Conservation (phyloP, 768 basidiomycete genomes). For the Chalciporus piperatus region DNA sequence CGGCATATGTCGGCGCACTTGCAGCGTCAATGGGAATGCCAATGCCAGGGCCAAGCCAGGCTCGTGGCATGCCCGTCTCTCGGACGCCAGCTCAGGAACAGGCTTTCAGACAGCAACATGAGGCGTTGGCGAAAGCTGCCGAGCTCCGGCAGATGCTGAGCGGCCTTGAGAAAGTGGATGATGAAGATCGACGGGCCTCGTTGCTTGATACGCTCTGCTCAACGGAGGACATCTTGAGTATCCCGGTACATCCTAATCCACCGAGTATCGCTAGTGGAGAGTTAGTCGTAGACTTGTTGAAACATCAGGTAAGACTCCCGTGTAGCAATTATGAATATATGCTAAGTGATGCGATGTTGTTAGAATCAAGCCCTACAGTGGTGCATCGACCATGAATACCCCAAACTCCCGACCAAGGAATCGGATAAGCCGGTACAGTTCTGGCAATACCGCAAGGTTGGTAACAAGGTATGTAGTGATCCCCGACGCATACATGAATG, state of each 20-base stretch:
- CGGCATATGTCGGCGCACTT: slow-evolving; percentile 14
- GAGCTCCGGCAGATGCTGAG: slow-evolving; percentile 66
- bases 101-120: slow-evolving; percentile 31
- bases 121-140: slow-evolving; percentile 54
- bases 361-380: slow-evolving; percentile 84
- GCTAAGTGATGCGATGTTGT: background rate
- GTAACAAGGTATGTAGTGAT: slow-evolving; percentile 45
- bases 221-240: slow-evolving; percentile 64
- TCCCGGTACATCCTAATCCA: slow-evolving; percentile 70
- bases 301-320: slow-evolving; percentile 62
- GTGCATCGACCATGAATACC: slow-evolving; percentile 82
- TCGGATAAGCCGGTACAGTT: slow-evolving; percentile 81
- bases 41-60: slow-evolving; percentile 21
- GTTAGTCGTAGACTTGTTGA: slow-evolving; percentile 69
- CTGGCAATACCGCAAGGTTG: slow-evolving; percentile 69
- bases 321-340: background rate
- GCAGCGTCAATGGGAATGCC: slow-evolving; percentile 17
- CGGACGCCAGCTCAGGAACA: slow-evolving; percentile 37
- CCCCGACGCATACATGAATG: background rate
- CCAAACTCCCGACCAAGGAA: slow-evolving; percentile 63
- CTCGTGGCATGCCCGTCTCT: slow-evolving; percentile 3
- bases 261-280: slow-evolving; percentile 67
- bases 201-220: slow-evolving; percentile 69
- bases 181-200: slow-evolving; percentile 68
- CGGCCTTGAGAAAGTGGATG: slow-evolving; percentile 72